These are phyloP conservation scores for Naegleria fowleri DNA, from an alignment of 208 protist genomes.

Conservation along the genomic window DNA sequence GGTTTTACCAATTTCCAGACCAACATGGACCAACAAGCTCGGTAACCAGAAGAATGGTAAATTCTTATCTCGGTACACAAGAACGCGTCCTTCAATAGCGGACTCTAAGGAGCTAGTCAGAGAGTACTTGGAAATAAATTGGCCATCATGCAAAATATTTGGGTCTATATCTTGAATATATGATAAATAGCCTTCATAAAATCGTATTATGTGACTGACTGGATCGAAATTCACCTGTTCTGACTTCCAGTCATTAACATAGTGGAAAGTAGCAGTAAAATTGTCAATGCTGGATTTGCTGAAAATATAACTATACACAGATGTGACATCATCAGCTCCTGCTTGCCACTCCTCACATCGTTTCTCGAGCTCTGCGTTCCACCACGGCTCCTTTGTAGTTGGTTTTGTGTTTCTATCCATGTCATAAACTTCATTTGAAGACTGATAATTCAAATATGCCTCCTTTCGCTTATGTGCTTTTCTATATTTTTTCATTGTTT, in stretches of 20 bases:
- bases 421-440: background rate
- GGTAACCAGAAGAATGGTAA: constrained; percentile 7
- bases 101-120: background rate
- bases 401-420: background rate
- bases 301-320: constrained; percentile 21
- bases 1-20: background rate
- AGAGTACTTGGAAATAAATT: background rate
- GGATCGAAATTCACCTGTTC: background rate
- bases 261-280: background rate
- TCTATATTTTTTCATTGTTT: background rate
- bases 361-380: background rate
- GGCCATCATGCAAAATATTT: background rate
- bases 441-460: background rate
- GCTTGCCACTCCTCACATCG: background rate
- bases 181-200: constrained; percentile 10
- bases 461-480: background rate
- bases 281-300: background rate
- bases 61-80: background rate
- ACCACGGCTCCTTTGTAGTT: background rate
- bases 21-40: background rate
- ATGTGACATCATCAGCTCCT: constrained; percentile 11
- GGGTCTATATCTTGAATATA: background rate
- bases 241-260: constrained; percentile 19
- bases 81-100: background rate
- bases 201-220: background rate